Conservation (phyloP, 2,329 filamentous ascomycete genomes). For the Colletotrichum chrysophilum region DNA sequence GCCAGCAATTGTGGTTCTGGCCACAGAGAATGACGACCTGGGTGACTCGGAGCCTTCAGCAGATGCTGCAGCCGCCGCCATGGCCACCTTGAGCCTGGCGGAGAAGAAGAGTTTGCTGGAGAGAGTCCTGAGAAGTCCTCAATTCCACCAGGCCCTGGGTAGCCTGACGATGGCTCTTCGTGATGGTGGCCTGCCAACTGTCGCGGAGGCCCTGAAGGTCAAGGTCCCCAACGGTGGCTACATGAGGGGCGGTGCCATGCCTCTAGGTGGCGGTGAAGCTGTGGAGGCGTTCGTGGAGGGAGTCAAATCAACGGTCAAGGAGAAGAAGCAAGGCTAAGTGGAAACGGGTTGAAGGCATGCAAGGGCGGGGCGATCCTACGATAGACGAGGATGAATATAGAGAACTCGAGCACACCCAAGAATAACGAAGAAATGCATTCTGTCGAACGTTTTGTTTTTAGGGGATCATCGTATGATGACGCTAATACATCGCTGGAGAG, state of each 20-base stretch:
- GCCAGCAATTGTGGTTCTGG: conserved; percentile 76
- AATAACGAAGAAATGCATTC: not conserved
- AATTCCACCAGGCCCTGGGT: conserved; percentile 85
- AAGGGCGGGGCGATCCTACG: not conserved
- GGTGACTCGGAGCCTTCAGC: conserved; percentile 69
- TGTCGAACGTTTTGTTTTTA: not conserved
- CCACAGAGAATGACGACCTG: conserved; percentile 65
- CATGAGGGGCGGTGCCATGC: conserved; percentile 78
- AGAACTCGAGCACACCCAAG: not conserved
- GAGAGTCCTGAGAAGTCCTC: conserved; percentile 85
- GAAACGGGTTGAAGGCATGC: not conserved
- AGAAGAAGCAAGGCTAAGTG: conserved; percentile 41
- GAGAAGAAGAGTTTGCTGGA: conserved; percentile 84
- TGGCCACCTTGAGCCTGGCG: conserved; percentile 72
- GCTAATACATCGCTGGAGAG: not conserved
- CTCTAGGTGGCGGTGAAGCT: conserved; percentile 85
- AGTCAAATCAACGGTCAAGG: conserved; percentile 79
- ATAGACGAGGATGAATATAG: not conserved
- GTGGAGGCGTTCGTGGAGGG: conserved; percentile 92
- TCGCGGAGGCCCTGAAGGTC: conserved; percentile 84
- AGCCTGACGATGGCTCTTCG: conserved; percentile 87
- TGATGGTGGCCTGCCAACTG: conserved; percentile 88
- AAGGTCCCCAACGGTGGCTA: conserved; percentile 85
- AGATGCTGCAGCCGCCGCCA: conserved; percentile 73
- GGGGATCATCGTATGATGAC: not conserved